These are phyloP conservation scores for Nothophaeocryptopus gaeumannii DNA, from an alignment of 2,329 filamentous ascomycete species.

Conservation along the genomic window DNA sequence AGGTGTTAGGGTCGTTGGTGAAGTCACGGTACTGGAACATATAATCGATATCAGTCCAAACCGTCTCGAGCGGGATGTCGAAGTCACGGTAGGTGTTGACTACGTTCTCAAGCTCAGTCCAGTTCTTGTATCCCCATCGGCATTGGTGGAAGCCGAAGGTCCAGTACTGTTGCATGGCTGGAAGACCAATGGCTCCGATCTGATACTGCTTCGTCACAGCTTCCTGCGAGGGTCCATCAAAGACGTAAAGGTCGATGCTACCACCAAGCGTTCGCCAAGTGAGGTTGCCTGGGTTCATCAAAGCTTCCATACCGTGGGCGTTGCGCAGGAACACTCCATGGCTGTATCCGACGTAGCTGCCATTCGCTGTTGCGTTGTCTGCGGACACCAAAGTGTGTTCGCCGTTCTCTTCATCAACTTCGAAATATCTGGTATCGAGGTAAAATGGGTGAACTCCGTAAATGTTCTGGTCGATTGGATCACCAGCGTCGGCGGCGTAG, in stretches of 20 bases:
- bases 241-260: slow-evolving; percentile 75
- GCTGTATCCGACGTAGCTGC: slow-evolving; percentile 63
- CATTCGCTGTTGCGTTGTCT: slow-evolving; percentile 52
- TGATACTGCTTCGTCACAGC: slow-evolving; percentile 72
- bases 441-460: slow-evolving; percentile 79
- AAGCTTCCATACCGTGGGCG: slow-evolving; percentile 70
- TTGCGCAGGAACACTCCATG: slow-evolving; percentile 78
- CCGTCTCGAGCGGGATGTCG: slow-evolving; percentile 55
- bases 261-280: slow-evolving; percentile 75
- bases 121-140: slow-evolving; percentile 76
- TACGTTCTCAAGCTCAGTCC: slow-evolving; percentile 61
- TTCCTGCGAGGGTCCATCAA: slow-evolving; percentile 66
- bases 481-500: slow-evolving; percentile 66
- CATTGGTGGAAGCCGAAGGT: slow-evolving; percentile 81
- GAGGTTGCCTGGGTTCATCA: slow-evolving; percentile 61
- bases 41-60: slow-evolving; percentile 51
- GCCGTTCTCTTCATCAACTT: slow-evolving; percentile 46
- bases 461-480: slow-evolving; percentile 63
- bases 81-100: slow-evolving; percentile 54
- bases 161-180: slow-evolving; percentile 78
- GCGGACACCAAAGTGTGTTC: slow-evolving; percentile 53
- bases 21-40: slow-evolving; percentile 63
- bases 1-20: slow-evolving; percentile 54
- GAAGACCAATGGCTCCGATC: slow-evolving; percentile 62
- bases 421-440: slow-evolving; percentile 73